Evolutionary conservation across 2,329 filamentous ascomycete species (phyloP), one percentile per base, ranked within the genome.

Genomic region (Tympanopsis confertula): DNA sequence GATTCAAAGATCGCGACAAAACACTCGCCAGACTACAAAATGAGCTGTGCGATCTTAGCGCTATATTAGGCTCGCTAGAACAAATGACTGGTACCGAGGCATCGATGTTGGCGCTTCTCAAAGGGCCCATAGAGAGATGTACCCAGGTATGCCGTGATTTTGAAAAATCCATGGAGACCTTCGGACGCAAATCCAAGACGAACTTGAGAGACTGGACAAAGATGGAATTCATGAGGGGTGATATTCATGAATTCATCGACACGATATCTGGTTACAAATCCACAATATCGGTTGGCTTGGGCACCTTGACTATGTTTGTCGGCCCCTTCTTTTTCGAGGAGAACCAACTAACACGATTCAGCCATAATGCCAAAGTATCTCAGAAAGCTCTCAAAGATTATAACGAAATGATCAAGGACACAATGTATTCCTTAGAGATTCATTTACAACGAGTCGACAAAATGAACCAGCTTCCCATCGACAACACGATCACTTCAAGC

Each of bases 221-320:
- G 47, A 52, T 63, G 54, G 57, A 62, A 44, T 62, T 61, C 26
- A 61, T 52, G 54, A 52, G 45, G 49, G 56, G 56, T 18, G 46
- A 58, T 39, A 60, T 62, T 40, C 59, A 56, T 38, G 51, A 55
- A 35, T 62, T 62, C 42, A 59, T 60, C 36, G 56, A 61, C 26
- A 53, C 49, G 30, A 42, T 63, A 19, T 49, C 47, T 29, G 51
- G 50, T 14, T 63, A 62, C 38, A 62, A 62, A 43, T 50, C 53
- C 38, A 63, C 58, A 2, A 62, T 62, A 30, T 49, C 51, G 5
- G 49, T 62, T 18, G 52, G 52, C 24, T 36, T 62, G 32, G 57
- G 56, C 33, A 54, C 45, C 35, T 53, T 62, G 38, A 61, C 47
- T 32, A 52, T 60, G 57, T 61, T 19, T 49, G 51, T 51, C 19